A percentile compares a stretch with the other conserved stretches of the same genome.
These are phyloP conservation scores for Leptoxyphium fumago DNA, from an alignment of 2,329 filamentous ascomycete genomes.

Conservation along the genomic window DNA sequence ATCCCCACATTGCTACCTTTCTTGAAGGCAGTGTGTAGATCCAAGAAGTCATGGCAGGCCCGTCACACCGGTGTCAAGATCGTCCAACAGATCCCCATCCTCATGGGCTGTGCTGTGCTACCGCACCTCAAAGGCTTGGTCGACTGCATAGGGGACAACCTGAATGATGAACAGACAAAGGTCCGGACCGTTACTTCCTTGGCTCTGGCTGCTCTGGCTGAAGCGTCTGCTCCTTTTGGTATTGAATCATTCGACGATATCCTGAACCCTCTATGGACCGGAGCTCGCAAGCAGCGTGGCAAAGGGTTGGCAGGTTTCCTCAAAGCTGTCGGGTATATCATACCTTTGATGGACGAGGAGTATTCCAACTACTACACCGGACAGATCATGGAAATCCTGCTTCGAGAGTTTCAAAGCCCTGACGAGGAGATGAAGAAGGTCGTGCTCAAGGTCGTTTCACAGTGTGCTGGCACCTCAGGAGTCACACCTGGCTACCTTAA, in stretches of 20 bases:
- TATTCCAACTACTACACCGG: slow-evolving; percentile 98
- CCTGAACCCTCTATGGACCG: slow-evolving; percentile 91
- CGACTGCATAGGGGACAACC: slow-evolving; percentile 87
- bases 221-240: slow-evolving; percentile 94
- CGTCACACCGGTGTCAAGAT: slow-evolving; percentile 98
- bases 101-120: slow-evolving; percentile 95
- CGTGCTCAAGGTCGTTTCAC: slow-evolving; percentile 89
- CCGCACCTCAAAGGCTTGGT: slow-evolving; percentile 92
- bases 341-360: slow-evolving; percentile 98
- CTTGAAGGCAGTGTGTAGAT: slow-evolving; percentile 85
- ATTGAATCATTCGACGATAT: slow-evolving; percentile 99
- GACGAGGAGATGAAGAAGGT: slow-evolving; percentile 99
- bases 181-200: slow-evolving; percentile 91
- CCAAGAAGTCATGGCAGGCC: slow-evolving; percentile 98
- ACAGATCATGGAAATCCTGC: slow-evolving; percentile 96
- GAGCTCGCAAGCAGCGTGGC: slow-evolving; percentile 86
- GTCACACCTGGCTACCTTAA: slow-evolving; percentile 91
- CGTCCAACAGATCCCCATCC: slow-evolving; percentile 93
- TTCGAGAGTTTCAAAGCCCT: slow-evolving; percentile 89
- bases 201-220: slow-evolving; percentile 84
- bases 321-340: slow-evolving; percentile 96
- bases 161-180: slow-evolving; percentile 96
- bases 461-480: slow-evolving; percentile 86
- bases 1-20: slow-evolving; percentile 93
- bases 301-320: slow-evolving; percentile 92